Percentiles rank a stretch among this genome's conserved stretches.
These are phyloP conservation scores for Candida manassasensis DNA, from an alignment of 805 yeast genomes.

Conservation along the genomic window DNA sequence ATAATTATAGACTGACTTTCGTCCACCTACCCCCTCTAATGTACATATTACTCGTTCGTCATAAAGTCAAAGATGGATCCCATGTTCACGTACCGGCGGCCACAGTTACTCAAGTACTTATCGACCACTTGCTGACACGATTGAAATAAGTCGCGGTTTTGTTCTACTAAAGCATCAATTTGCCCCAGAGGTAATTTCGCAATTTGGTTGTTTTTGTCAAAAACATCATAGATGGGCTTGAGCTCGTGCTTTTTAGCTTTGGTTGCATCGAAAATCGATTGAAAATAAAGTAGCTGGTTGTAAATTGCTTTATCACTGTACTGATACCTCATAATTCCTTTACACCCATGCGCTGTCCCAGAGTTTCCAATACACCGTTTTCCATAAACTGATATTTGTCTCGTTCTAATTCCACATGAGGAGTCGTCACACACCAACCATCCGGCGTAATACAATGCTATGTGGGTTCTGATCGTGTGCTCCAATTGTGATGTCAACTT, in stretches of 20 bases:
- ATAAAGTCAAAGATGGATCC: conserved; percentile 68
- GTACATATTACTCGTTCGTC: conserved; percentile 21
- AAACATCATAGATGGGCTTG: conserved; percentile 46
- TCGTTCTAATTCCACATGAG: conserved; percentile 72
- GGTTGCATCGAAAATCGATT: conserved; percentile 75
- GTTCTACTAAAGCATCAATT: conserved; percentile 71
- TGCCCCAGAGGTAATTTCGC: conserved; percentile 44
- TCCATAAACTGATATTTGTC: conserved; percentile 88
- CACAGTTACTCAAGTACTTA: conserved; percentile 74
- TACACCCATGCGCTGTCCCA: conserved; percentile 60
- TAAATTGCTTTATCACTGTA: conserved; percentile 79
- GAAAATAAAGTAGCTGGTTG: conserved; percentile 78
- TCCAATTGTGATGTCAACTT: conserved; percentile 72
- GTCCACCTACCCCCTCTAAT: no score
- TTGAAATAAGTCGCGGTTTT: conserved; percentile 61
- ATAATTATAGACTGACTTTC: no score
- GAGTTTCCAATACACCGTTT: conserved; percentile 69
- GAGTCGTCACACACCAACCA: conserved; percentile 82
- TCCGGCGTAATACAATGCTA: conserved; percentile 78
- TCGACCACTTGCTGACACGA: conserved; percentile 55
- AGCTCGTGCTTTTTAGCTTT: conserved; percentile 58
- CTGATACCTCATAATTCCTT: conserved; percentile 75
- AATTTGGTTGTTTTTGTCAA: conserved; percentile 27
- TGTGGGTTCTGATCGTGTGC: conserved; percentile 59
- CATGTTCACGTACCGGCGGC: conserved; percentile 87